Evolutionary conservation across 2,329 filamentous ascomycete species (phyloP), one percentile per base, ranked within the genome.

Genomic region (Leptographium radiaticola): DNA sequence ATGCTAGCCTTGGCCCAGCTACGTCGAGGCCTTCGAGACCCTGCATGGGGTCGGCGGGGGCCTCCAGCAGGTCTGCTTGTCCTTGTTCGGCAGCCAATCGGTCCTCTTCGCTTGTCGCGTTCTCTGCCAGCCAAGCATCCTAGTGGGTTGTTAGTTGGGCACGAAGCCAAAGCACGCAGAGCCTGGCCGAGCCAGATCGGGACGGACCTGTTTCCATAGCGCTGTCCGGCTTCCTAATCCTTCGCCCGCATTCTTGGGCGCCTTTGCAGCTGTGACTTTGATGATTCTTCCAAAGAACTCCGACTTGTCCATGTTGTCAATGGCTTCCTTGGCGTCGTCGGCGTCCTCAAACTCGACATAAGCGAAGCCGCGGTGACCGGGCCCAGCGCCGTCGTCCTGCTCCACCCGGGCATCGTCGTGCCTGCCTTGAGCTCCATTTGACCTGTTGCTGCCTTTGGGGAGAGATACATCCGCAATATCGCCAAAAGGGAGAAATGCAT

Each of bases 231-330:
- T 95, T 30, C 91, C 90, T 46, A 98, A 68, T 0, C 90, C 89
- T 66, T 95, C 89, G 52, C 87, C 87, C 50, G 82, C 80, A 62
- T 88, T 88, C 74, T 95, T 96, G 58, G 93, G 89, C 36, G 88
- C 82, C 69, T 95, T 98, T 45, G 94, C 94, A 53, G 86, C 80
- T 46, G 89, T 90, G 51, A 97, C 91, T 67, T 90, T 95, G 67
- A 98, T 85, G 15, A 93, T 84, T 56, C 88, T 81, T 12, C 93
- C 94, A 66, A 91, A 97, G 47, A 98, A 79, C 71, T 97, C 91
- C 57, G 90, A 86, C 67, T 95, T 89, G 66, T 98, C 89, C 91
- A 98, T 97, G 66, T 98, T 98, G 75, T 97, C 89, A 67, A 98
- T 95, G 51, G 93, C 93, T 70, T 97, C 91, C 64, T 84, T 84